Conservation (phyloP, 495 filamentous ascomycete genomes). For the Cercophora samala region DNA sequence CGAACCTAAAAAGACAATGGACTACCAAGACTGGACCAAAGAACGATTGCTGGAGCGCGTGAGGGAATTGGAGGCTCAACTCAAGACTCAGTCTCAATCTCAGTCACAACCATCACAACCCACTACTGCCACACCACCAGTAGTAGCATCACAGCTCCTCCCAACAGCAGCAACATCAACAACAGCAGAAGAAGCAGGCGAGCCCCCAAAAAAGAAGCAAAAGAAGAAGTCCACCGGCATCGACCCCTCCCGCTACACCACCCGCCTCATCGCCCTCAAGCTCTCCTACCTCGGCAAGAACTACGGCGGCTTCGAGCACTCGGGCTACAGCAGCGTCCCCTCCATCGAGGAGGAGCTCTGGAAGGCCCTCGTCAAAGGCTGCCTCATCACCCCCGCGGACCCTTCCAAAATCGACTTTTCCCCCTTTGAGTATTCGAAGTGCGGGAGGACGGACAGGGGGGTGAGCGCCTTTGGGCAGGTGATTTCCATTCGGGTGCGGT, state of each 20-base stretch:
- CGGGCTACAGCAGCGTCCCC: slow-evolving; percentile 60
- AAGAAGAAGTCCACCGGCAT: slow-evolving; percentile 45
- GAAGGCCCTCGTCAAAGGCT: slow-evolving; percentile 77
- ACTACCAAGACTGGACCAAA: slow-evolving; percentile 58
- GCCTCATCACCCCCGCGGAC: slow-evolving; percentile 70
- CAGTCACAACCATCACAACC: neutral
- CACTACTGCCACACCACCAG: slow-evolving; percentile 10
- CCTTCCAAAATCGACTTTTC: slow-evolving; percentile 63
- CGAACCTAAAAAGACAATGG: neutral
- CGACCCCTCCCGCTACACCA: slow-evolving; percentile 76
- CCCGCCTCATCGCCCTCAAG: slow-evolving; percentile 83
- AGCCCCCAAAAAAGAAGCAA: slow-evolving; percentile 8
- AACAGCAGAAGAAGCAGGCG: slow-evolving; percentile 34
- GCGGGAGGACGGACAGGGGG: slow-evolving; percentile 85
- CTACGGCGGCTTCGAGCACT: slow-evolving; percentile 90
- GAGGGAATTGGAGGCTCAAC: slow-evolving; percentile 58
- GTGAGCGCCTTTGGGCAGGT: slow-evolving; percentile 98
- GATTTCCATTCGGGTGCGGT: slow-evolving; percentile 75
- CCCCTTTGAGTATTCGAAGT: slow-evolving; percentile 85
- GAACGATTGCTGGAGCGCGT: slow-evolving; percentile 64
- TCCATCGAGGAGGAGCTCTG: slow-evolving; percentile 90
- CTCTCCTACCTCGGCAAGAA: slow-evolving; percentile 86
- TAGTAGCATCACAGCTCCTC: too few species aligned
- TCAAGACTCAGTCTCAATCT: slow-evolving; percentile 27
- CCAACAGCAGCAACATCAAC: slow-evolving; percentile 9